A percentile compares a stretch with the other conserved stretches of the same genome.
Conservation (phyloP, 2,329 filamentous ascomycete species). For the Setomelanomma holmii region DNA sequence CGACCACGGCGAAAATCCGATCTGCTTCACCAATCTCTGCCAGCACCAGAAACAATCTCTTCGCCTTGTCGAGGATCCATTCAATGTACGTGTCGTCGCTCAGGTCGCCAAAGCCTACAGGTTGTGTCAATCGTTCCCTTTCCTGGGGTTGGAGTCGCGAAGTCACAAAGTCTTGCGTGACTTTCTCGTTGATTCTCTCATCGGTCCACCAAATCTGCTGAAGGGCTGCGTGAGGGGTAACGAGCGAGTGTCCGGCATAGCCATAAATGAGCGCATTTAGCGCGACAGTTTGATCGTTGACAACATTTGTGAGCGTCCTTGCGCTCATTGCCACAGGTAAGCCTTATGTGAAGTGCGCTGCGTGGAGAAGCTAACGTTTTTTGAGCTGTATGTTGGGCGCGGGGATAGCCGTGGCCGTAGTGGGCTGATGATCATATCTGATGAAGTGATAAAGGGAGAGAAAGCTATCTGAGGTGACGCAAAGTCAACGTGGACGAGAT, state of each 20-base stretch:
- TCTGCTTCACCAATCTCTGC: constrained; percentile 73
- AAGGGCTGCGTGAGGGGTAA: constrained; percentile 57
- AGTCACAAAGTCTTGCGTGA: constrained; percentile 72
- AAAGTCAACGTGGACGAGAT: constrained; percentile 11
- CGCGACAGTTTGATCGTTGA: constrained; percentile 53
- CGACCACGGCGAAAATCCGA: constrained; percentile 76
- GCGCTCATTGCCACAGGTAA: constrained; percentile 40
- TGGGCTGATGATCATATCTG: constrained; percentile 36
- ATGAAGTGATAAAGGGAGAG: constrained; percentile 13
- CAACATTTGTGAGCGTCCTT: constrained; percentile 50
- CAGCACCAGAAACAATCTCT: constrained; percentile 74
- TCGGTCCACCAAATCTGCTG: constrained; percentile 74
- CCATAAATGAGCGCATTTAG: constrained; percentile 60
- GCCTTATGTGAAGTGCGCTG: not conserved
- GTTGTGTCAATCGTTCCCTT: constrained; percentile 66
- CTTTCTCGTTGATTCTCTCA: constrained; percentile 71
- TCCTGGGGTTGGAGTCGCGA: constrained; percentile 70
- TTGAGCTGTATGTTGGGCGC: constrained; percentile 21
- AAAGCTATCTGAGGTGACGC: constrained; percentile 10
- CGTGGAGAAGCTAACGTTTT: not conserved
- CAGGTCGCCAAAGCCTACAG: constrained; percentile 70
- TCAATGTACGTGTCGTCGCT: constrained; percentile 80
- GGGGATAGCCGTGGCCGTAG: constrained; percentile 19
- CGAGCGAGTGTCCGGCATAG: constrained; percentile 58
- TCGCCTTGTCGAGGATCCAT: constrained; percentile 75